Evolutionary conservation across 2,329 filamentous ascomycete species (phyloP).

Genomic region (Dactylellina leptospora): DNA sequence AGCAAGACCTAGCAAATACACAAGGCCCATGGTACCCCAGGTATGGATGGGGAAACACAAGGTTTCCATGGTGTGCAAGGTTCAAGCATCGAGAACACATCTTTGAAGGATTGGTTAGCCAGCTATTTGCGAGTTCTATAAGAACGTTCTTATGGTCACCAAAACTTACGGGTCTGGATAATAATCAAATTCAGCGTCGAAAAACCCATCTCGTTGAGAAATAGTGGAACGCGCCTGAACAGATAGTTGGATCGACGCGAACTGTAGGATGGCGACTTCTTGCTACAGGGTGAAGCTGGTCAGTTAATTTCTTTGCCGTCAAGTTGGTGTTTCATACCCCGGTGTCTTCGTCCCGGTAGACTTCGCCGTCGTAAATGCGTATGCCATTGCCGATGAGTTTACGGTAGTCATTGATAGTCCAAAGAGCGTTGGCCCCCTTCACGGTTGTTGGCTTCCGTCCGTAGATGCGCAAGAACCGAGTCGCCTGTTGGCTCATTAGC

Average conservation of each 20-base stretch:
- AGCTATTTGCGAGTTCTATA: neutral
- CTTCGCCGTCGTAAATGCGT: slow-evolving; percentile 15
- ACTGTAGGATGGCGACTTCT: slow-evolving; percentile 35
- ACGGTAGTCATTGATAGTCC: slow-evolving; percentile 30
- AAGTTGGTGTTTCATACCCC: slow-evolving; percentile 5
- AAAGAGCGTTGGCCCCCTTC: slow-evolving; percentile 10
- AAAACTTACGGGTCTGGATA: slow-evolving; percentile 32
- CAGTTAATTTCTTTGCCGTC: neutral
- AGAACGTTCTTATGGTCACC: neutral
- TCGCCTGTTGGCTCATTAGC: slow-evolving; percentile 9
- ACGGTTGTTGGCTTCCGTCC: slow-evolving; percentile 28
- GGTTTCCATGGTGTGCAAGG: too few species aligned
- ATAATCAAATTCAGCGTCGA: neutral
- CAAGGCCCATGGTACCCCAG: too few species aligned
- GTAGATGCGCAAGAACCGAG: slow-evolving; percentile 21
- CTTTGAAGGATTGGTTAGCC: too few species aligned
- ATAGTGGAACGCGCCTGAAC: neutral
- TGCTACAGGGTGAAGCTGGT: neutral
- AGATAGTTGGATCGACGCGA: slow-evolving; percentile 2
- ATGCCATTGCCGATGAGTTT: neutral
- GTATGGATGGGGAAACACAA: too few species aligned
- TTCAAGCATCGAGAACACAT: slow-evolving; percentile 6
- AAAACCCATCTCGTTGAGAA: slow-evolving; percentile 12
- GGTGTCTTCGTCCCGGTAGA: slow-evolving; percentile 12
- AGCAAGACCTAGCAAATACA: too few species aligned